Evolutionary conservation across 2,329 filamentous ascomycete genomes (phyloP).

Genomic region (Eutypella sp.): DNA sequence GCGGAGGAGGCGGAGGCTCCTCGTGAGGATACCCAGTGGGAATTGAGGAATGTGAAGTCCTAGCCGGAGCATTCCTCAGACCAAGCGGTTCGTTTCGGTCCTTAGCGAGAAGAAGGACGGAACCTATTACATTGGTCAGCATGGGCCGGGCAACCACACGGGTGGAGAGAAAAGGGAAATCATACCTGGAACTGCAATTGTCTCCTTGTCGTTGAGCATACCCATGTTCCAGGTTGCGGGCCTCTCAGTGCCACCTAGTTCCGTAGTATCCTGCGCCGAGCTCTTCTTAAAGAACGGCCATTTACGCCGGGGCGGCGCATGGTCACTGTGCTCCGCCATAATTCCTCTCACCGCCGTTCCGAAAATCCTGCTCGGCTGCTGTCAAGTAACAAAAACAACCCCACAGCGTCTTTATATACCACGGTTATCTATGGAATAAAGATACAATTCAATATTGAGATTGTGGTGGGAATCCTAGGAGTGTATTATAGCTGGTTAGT

Average conservation of each 20-base stretch:
- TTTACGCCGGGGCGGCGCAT: conserved; percentile 8
- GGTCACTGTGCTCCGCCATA: conserved; percentile 12
- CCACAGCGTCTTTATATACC: too few relatives aligned
- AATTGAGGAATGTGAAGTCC: conserved; percentile 55
- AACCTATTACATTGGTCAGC: conserved; percentile 37
- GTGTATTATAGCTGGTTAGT: too few relatives aligned
- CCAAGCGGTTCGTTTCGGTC: conserved; percentile 56
- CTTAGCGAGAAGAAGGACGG: conserved; percentile 51
- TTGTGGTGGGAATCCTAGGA: too few relatives aligned
- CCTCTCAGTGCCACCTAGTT: conserved; percentile 5
- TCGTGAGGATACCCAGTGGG: conserved; percentile 40
- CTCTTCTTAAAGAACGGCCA: conserved; percentile 16
- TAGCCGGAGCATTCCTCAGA: conserved; percentile 50
- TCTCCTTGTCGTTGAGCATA: conserved; percentile 75
- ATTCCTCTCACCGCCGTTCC: conserved; percentile 1
- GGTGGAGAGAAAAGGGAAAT: conserved; percentile 1
- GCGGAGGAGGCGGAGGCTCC: conserved; percentile 19
- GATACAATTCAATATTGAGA: too few relatives aligned
- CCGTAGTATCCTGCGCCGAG: conserved; percentile 3
- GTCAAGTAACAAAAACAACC: not conserved
- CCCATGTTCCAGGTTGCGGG: conserved; percentile 57
- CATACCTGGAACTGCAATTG: conserved; percentile 82
- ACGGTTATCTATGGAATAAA: too few relatives aligned
- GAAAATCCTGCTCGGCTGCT: not conserved
- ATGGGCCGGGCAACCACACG: not conserved